Evolutionary conservation across 1,284 basidiomycete genomes (phyloP).

Genomic region (Moesziomyces globuligerus): DNA sequence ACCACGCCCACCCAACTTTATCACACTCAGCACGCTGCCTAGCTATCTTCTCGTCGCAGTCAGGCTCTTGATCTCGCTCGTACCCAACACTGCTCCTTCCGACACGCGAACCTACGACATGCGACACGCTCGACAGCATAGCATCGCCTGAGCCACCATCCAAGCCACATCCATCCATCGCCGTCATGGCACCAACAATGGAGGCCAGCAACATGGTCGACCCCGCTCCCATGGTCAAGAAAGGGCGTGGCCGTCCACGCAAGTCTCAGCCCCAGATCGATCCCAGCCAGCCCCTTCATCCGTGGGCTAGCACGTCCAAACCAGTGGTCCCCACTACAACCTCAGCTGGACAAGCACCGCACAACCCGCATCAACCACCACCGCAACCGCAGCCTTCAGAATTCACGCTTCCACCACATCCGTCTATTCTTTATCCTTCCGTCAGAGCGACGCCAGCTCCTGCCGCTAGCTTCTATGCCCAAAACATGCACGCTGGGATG

Average conservation of each 20-base stretch:
- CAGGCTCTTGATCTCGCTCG: too few species aligned
- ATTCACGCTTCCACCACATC: slow-evolving; percentile 1
- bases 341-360: not conserved
- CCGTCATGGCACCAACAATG: not conserved
- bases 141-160: not conserved
- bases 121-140: not conserved
- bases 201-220: slow-evolving; percentile 12
- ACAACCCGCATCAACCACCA: not conserved
- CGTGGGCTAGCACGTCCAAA: slow-evolving; percentile 18
- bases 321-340: not conserved
- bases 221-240: slow-evolving; percentile 2
- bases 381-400: not conserved
- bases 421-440: too few species aligned
- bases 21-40: too few species aligned
- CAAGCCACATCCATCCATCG: slow-evolving; percentile 4
- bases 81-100: too few species aligned
- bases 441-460: not conserved
- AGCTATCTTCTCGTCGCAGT: too few species aligned
- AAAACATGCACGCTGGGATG: too few species aligned
- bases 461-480: slow-evolving; percentile 13
- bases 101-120: too few species aligned
- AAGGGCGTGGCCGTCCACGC: slow-evolving; percentile 12
- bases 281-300: slow-evolving; percentile 20
- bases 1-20: too few species aligned
- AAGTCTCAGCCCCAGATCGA: slow-evolving; percentile 18